Conservation (phyloP, 176 grass and related monocot genomes). For the Aechmea fasciata region DNA sequence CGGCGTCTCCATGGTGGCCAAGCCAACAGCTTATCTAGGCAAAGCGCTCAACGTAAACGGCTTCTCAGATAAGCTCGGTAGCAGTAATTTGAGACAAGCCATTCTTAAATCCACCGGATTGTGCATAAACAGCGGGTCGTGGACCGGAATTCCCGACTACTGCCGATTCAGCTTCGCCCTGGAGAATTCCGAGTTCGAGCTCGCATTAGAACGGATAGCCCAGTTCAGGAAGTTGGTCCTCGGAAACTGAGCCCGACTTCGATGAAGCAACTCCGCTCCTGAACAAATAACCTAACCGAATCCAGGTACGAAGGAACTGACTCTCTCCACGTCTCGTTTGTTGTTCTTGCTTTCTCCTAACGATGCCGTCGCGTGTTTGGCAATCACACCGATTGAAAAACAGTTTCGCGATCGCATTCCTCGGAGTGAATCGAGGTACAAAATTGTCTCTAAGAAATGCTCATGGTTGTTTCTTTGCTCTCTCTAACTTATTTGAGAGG, state of each 20-base stretch:
- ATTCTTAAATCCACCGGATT: conserved; percentile 56
- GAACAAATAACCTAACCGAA: conserved; percentile 7
- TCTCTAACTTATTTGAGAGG: no score
- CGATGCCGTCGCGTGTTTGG: no score
- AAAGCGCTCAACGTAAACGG: conserved; percentile 43
- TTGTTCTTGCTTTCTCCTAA: no score
- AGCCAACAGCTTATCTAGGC: conserved; percentile 53
- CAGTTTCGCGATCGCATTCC: no score
- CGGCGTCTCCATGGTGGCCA: conserved; percentile 75
- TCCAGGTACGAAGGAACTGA: no score
- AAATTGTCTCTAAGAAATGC: no score
- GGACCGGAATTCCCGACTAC: conserved; percentile 60
- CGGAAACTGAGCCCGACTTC: conserved; percentile 9
- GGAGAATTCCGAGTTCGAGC: conserved; percentile 50
- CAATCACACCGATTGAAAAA: no score
- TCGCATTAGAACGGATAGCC: conserved; percentile 40
- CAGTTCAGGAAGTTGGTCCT: conserved; percentile 61
- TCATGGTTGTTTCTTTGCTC: no score
- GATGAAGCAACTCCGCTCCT: neutral
- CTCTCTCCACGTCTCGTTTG: no score
- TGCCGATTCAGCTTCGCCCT: conserved; percentile 83
- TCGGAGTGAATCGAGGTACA: no score
- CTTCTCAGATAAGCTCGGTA: conserved; percentile 44
- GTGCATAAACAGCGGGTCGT: conserved; percentile 80
- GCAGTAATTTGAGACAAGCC: conserved; percentile 62